phyloP scores from a whole-genome alignment of 2,329 filamentous ascomycete species.

The Trichoderma citrinoviride region DNA sequence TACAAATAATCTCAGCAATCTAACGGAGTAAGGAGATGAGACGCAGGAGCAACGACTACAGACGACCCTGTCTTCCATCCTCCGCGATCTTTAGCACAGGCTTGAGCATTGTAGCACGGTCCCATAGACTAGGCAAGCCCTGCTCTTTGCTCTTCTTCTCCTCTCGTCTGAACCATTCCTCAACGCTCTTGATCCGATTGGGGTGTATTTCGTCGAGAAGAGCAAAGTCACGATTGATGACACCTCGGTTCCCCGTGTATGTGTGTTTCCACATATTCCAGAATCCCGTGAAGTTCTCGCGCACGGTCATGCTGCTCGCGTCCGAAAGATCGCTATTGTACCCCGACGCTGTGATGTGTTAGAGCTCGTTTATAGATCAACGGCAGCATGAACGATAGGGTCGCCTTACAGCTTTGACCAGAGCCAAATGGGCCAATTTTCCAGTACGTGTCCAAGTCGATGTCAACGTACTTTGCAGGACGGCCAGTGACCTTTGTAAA shows the following conservation, averaged over 20 bases:
- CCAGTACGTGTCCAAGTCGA: slow-evolving; percentile 37
- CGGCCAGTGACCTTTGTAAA: slow-evolving; percentile 45
- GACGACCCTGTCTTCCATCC: slow-evolving; percentile 23
- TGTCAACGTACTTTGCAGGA: slow-evolving; percentile 41
- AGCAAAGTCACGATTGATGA: slow-evolving; percentile 46
- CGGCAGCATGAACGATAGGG: no score
- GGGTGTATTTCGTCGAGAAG: slow-evolving; percentile 53
- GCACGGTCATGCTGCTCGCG: slow-evolving; percentile 38
- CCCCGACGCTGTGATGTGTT: slow-evolving; percentile 30
- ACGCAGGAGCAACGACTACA: not conserved
- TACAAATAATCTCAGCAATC: not conserved
- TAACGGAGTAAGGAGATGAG: not conserved
- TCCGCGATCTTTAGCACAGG: slow-evolving; percentile 26
- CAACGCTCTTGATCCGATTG: slow-evolving; percentile 44
- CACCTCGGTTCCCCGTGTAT: slow-evolving; percentile 38
- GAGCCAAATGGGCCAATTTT: slow-evolving; percentile 22
- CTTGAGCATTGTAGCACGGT: slow-evolving; percentile 22
- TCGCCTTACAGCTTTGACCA: slow-evolving; percentile 17
- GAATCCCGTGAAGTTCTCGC: slow-evolving; percentile 51
- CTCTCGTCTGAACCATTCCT: slow-evolving; percentile 47
- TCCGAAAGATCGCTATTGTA: slow-evolving; percentile 36
- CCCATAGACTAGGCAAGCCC: slow-evolving; percentile 23
- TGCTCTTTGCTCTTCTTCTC: slow-evolving; percentile 32
- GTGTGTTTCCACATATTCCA: slow-evolving; percentile 48
- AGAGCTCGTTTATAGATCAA: no score